Conservation (phyloP, 1,284 basidiomycete species). For the Malassezia equina region DNA sequence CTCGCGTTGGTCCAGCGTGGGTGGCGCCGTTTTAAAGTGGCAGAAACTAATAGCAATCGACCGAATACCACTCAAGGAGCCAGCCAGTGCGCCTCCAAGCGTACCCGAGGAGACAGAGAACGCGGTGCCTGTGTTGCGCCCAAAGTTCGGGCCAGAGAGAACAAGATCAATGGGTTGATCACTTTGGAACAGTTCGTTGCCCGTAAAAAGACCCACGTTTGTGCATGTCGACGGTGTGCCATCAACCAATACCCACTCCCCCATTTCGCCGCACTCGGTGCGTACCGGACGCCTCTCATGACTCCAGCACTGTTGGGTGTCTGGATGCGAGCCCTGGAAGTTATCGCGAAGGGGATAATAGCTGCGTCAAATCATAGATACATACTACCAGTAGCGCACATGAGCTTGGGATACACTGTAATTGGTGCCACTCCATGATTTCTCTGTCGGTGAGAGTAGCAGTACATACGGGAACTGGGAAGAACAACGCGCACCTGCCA, state of each 20-base stretch:
- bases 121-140: slow-evolving; percentile 43
- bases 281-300: slow-evolving; percentile 28
- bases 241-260: slow-evolving; percentile 43
- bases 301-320: slow-evolving; percentile 31
- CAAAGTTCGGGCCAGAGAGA: slow-evolving; percentile 44
- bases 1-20: slow-evolving; percentile 20
- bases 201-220: slow-evolving; percentile 40
- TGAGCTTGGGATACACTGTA: slow-evolving; percentile 28
- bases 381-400: slow-evolving; percentile 40
- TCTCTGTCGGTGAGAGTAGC: slow-evolving; percentile 5
- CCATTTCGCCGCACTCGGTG: slow-evolving; percentile 30
- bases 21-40: slow-evolving; percentile 31
- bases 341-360: slow-evolving; percentile 42
- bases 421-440: slow-evolving; percentile 34
- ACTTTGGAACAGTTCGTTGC: slow-evolving; percentile 23
- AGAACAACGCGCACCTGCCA: slow-evolving; percentile 44
- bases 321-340: slow-evolving; percentile 24
- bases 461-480: slow-evolving; percentile 28
- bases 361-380: slow-evolving; percentile 8
- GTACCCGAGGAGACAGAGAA: slow-evolving; percentile 45
- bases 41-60: slow-evolving; percentile 39
- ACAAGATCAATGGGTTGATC: slow-evolving; percentile 35
- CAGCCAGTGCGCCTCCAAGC: slow-evolving; percentile 39
- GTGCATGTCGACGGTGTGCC: slow-evolving; percentile 41
- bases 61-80: slow-evolving; percentile 28